phyloP scores from a whole-genome alignment of 2,329 filamentous ascomycete genomes.

The Botrytis porri region DNA sequence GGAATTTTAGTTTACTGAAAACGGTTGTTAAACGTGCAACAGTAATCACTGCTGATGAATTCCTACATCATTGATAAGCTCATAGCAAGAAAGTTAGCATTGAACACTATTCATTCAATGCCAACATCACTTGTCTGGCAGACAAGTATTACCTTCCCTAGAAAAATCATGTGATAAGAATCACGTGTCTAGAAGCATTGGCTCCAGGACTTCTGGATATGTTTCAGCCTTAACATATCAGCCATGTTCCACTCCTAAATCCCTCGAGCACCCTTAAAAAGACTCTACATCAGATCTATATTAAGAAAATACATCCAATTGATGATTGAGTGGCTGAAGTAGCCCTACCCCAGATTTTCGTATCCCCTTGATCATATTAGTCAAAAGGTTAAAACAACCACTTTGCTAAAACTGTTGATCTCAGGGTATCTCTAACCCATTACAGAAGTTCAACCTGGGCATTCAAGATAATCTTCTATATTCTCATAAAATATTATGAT shows the following conservation, averaged over 20 bases:
- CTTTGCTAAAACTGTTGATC: neutral
- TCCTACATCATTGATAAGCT: fast-evolving
- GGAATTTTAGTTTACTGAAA: neutral
- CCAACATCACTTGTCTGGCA: neutral
- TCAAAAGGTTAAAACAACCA: neutral
- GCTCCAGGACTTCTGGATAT: neutral
- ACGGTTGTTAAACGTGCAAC: neutral
- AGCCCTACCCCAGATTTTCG: neutral
- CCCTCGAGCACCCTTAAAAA: neutral
- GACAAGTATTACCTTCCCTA: neutral
- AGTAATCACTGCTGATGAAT: neutral
- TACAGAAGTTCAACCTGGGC: neutral
- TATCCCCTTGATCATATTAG: neutral
- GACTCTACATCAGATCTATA: too few relatives aligned
- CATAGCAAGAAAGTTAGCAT: neutral
- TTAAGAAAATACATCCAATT: neutral
- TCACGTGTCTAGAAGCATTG: neutral
- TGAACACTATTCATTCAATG: neutral
- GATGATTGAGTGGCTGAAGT: neutral
- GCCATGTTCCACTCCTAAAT: neutral
- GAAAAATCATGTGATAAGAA: neutral
- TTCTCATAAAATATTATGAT: neutral
- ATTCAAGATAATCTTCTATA: neutral
- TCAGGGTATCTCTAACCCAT: neutral
- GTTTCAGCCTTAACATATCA: neutral